These are phyloP conservation scores for Austroboletus eburneus DNA, from an alignment of 768 basidiomycete species.

Conservation along the genomic window DNA sequence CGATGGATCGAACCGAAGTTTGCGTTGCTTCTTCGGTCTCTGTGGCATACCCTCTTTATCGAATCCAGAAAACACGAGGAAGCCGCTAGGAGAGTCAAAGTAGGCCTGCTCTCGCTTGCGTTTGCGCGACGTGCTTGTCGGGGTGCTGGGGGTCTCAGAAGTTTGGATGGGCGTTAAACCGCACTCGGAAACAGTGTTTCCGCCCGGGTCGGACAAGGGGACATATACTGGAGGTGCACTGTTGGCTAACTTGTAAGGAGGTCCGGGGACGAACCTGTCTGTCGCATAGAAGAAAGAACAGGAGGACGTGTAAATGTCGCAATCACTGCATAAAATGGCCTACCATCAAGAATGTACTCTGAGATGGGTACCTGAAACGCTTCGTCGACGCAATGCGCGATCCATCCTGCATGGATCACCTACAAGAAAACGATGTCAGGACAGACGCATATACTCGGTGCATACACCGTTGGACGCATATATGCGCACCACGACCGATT, in stretches of 20 bases:
- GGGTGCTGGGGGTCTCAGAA: conserved; percentile 26
- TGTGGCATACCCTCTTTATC: conserved; percentile 29
- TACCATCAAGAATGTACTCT: conserved; percentile 30
- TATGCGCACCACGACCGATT: conserved; percentile 27
- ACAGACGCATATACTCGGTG: conserved; percentile 8
- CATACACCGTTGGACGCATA: neutral
- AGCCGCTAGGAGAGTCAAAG: conserved; percentile 26
- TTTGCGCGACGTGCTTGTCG: conserved; percentile 18
- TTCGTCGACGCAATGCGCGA: conserved; percentile 25
- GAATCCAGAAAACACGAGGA: conserved; percentile 25
- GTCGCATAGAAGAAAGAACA: neutral
- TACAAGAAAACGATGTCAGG: neutral
- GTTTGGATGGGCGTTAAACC: neutral
- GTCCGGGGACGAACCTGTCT: conserved; percentile 17
- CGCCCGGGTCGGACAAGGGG: conserved; percentile 1
- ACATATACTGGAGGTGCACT: neutral
- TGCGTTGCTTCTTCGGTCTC: conserved; percentile 27
- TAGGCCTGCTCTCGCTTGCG: conserved; percentile 28
- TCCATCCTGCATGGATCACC: conserved; percentile 32
- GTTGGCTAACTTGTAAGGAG: conserved; percentile 17
- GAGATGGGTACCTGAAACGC: conserved; percentile 25
- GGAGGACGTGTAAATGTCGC: neutral
- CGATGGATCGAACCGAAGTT: conserved; percentile 24
- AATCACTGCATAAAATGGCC: conserved; percentile 4
- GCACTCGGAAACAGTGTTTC: neutral